A percentile compares a stretch with the other conserved stretches of the same genome.
Conservation (phyloP, 1,284 basidiomycete species). For the Serendipita sp. region DNA sequence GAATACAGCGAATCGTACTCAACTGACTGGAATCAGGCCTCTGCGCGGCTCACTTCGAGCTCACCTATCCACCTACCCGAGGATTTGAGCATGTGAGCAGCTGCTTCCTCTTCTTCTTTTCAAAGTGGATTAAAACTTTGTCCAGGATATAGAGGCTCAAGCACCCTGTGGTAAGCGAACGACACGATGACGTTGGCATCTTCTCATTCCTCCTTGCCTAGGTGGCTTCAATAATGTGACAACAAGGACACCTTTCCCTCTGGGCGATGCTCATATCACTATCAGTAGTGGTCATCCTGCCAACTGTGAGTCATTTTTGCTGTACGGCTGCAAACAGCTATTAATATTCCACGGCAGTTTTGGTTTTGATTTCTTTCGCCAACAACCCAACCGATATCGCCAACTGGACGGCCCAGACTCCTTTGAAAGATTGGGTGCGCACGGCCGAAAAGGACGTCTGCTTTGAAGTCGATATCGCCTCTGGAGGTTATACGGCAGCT, state of each 20-base stretch:
- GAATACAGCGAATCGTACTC: background rate
- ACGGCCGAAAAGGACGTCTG: background rate
- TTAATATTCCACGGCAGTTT: background rate
- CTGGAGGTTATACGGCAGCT: background rate
- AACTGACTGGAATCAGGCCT: background rate
- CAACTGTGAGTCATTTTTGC: background rate
- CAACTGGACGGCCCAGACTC: background rate
- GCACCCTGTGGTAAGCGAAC: background rate
- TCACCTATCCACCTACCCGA: background rate
- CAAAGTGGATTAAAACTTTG: background rate
- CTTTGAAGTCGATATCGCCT: background rate
- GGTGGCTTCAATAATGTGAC: background rate
- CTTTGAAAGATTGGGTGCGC: background rate
- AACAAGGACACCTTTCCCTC: background rate
- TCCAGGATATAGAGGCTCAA: background rate
- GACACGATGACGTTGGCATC: too few relatives aligned
- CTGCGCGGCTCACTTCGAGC: background rate
- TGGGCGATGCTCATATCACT: background rate
- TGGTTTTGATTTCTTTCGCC: background rate
- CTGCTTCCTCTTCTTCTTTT: background rate
- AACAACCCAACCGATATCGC: background rate
- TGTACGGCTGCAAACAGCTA: background rate
- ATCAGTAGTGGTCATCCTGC: background rate
- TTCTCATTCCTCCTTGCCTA: background rate
- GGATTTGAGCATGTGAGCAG: background rate